Conservation (phyloP, 352 stramenopile species). For the Blastocystis sp. region DNA sequence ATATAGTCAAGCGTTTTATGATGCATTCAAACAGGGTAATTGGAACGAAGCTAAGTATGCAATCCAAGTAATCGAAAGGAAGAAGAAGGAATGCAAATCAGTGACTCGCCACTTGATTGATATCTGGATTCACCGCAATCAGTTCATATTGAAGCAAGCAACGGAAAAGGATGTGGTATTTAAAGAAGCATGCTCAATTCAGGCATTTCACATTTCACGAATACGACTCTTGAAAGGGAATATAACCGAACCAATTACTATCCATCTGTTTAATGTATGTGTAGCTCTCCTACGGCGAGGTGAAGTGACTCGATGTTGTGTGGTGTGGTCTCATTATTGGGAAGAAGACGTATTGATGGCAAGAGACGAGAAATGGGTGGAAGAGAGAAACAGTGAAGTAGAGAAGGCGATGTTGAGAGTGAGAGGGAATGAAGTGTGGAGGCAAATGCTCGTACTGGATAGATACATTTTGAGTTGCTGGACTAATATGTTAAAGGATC, state of each 20-base stretch:
- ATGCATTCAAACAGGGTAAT: background rate
- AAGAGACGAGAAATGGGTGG: background rate
- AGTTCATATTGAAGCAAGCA: background rate
- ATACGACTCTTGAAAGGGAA: background rate
- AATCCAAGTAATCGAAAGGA: background rate
- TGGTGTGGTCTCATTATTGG: constrained; percentile 42
- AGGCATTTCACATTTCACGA: background rate
- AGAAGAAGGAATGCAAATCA: background rate
- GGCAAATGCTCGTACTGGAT: background rate
- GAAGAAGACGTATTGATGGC: background rate
- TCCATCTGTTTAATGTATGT: constrained; percentile 47
- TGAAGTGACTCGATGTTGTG: constrained; percentile 21
- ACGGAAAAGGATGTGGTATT: background rate
- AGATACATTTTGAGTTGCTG: background rate
- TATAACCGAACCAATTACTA: background rate
- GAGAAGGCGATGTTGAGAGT: background rate
- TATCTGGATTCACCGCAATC: background rate
- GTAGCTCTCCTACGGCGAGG: background rate
- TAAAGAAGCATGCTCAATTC: background rate
- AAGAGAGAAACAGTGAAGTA: background rate
- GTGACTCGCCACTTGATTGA: background rate
- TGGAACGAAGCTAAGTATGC: background rate
- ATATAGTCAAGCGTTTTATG: background rate
- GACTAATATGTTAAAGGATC: background rate
- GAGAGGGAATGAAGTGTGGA: background rate